Evolutionary conservation across 75 land plant species (phyloP).

Genomic region (Cryptomeria japonica): DNA sequence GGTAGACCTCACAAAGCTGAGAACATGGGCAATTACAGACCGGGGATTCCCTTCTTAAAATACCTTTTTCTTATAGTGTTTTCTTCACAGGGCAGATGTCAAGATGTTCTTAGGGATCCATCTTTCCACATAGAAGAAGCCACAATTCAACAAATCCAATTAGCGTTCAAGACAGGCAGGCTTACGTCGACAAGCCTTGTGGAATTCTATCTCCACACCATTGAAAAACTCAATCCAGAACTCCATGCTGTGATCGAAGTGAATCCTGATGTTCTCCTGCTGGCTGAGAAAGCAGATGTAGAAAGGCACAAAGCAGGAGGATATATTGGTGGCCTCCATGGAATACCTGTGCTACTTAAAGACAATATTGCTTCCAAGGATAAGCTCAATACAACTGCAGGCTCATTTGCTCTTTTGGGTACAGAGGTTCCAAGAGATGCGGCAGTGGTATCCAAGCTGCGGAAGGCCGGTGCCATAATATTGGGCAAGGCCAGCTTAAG

Average conservation of each 20-base stretch:
- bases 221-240: slow-evolving; percentile 38
- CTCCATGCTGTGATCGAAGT: slow-evolving; percentile 61
- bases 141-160: not conserved
- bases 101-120: not conserved
- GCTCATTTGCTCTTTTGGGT: slow-evolving; percentile 65
- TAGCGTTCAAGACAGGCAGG: not conserved
- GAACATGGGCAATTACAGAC: not conserved
- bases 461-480: slow-evolving; percentile 51
- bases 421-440: slow-evolving; percentile 35
- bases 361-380: slow-evolving; percentile 61
- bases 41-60: not conserved
- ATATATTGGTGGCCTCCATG: slow-evolving; percentile 26
- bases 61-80: not conserved
- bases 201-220: slow-evolving; percentile 39
- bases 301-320: slow-evolving; percentile 16
- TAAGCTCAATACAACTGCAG: slow-evolving; percentile 61
- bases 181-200: slow-evolving; percentile 31
- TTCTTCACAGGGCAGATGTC: not conserved
- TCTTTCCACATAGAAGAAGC: slow-evolving; percentile 9
- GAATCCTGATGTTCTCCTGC: slow-evolving; percentile 56
- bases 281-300: slow-evolving; percentile 51
- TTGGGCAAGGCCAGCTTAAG: slow-evolving; percentile 63
- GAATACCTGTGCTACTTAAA: slow-evolving; percentile 62
- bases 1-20: not conserved
- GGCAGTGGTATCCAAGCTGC: slow-evolving; percentile 24